Evolutionary conservation across 2,329 filamentous ascomycete species (phyloP), one percentile per base, ranked within the genome.

Genomic region (Scopulariopsis brevicaulis): DNA sequence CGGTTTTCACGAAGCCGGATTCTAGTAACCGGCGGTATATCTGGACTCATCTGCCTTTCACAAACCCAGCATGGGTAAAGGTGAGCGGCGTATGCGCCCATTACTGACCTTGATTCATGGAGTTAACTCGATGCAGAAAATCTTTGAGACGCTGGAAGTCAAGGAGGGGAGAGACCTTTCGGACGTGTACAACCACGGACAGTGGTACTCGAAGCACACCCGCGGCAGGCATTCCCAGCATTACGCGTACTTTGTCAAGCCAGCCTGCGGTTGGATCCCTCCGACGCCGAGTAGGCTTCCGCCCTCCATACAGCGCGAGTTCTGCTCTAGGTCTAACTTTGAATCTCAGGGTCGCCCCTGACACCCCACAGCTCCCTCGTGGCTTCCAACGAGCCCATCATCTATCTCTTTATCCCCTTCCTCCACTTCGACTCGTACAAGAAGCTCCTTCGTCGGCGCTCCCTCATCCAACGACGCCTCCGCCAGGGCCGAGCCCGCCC

Each of bases 401-500:
- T 80, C 0, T 81, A 77, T 40, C 65, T 82, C 0, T 82, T 80
- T 59, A 67, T 84, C 0, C 81, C 81, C 0, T 84, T 85, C 63
- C 75, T 86, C 0, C 82, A 86, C 61, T 86, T 83, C 65, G 83
- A 86, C 62, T 83, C 80, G 0, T 86, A 86, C 64, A 73, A 76
- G 58, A 77, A 78, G 53, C 71, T 86, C 1, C 71, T 85, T 11
- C 73, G 75, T 43, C 77, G 83, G 1, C 78, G 82, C 0, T 76
- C 78, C 37, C 69, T 85, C 3, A 78, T 86, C 32, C 67, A 74
- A 18, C 70, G 77, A 20, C 74, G 83, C 6, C 66, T 82, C 28
- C 67, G 67, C 1, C 80, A 84, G 58, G 81, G 81, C 2, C 71
- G 82, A 34, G 74, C 79, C 0, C 73, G 77, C 1, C 83, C 83